These are phyloP conservation scores for Nyctanthes arbortristis DNA, from an alignment of 257 asterid genomes.

Conservation along the genomic window DNA sequence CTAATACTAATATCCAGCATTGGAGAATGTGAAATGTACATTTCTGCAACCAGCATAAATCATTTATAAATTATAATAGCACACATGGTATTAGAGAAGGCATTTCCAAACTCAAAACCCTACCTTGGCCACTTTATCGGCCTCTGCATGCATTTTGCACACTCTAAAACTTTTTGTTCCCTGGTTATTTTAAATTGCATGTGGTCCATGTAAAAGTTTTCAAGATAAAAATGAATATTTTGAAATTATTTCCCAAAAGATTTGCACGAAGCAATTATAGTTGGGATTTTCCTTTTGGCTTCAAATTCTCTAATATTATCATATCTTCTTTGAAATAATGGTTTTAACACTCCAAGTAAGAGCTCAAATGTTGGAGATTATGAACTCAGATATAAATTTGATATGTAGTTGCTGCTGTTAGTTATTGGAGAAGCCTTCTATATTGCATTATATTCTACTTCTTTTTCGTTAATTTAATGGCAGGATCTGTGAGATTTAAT, in stretches of 20 bases:
- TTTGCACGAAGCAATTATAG: background rate
- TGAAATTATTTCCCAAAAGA: background rate
- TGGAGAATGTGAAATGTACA: no score
- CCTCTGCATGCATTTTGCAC: background rate
- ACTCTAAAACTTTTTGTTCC: background rate
- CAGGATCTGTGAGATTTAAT: background rate
- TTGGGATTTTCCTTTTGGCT: background rate
- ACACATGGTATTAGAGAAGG: background rate
- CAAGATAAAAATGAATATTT: background rate
- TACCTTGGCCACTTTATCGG: background rate
- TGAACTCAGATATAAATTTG: background rate
- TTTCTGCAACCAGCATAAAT: no score
- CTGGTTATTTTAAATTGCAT: background rate
- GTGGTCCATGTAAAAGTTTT: background rate
- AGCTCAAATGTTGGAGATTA: background rate
- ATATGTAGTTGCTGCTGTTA: background rate
- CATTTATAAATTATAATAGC: background rate
- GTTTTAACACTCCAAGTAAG: slow-evolving; percentile 3
- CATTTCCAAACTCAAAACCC: background rate
- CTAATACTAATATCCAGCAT: background rate
- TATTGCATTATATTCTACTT: background rate
- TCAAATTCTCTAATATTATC: background rate
- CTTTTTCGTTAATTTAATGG: background rate
- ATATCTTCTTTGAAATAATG: background rate
- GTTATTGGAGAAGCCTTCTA: background rate